phyloP scores from a whole-genome alignment of 192 early-diverging fungal species.

The Haplosporangium gracile region DNA sequence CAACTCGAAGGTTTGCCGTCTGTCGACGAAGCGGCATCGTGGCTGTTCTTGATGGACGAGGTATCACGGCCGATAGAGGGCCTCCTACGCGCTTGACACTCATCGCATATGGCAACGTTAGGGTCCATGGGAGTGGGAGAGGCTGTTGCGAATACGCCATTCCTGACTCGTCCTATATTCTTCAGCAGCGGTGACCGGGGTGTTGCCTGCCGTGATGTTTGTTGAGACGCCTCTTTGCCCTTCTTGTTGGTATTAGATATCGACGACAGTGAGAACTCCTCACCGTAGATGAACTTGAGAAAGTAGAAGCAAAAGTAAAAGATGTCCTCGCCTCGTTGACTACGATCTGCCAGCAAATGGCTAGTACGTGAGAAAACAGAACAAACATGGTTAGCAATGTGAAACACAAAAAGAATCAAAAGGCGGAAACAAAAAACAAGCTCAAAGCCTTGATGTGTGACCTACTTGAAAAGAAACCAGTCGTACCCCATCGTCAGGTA shows the following conservation, averaged over 20 bases:
- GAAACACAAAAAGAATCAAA: not conserved
- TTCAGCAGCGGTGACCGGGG: conserved; percentile 28
- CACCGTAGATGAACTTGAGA: conserved; percentile 49
- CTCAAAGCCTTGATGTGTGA: not conserved
- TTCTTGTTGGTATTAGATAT: conserved; percentile 27
- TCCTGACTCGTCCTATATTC: conserved; percentile 30
- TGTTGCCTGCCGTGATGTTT: conserved; percentile 3
- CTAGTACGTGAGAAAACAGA: not conserved
- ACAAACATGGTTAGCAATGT: not conserved
- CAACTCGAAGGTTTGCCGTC: conserved; percentile 53
- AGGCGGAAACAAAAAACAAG: not conserved
- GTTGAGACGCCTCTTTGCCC: not conserved
- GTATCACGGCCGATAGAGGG: conserved; percentile 23
- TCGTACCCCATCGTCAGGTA: conserved; percentile 58
- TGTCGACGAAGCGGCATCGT: conserved; percentile 43
- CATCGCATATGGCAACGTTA: conserved; percentile 30
- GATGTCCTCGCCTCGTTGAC: conserved; percentile 54
- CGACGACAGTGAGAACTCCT: conserved; percentile 48
- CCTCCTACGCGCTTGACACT: conserved; percentile 23
- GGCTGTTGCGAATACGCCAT: not conserved
- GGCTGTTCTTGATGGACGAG: not conserved
- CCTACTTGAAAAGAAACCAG: conserved; percentile 57
- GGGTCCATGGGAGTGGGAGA: not conserved
- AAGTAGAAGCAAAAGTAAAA: conserved; percentile 60
- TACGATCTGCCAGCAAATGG: conserved; percentile 52